Evolutionary conservation across 192 early-diverging fungal species (phyloP), one percentile per base, ranked within the genome.

Genomic region (Obelidium mucronatum): DNA sequence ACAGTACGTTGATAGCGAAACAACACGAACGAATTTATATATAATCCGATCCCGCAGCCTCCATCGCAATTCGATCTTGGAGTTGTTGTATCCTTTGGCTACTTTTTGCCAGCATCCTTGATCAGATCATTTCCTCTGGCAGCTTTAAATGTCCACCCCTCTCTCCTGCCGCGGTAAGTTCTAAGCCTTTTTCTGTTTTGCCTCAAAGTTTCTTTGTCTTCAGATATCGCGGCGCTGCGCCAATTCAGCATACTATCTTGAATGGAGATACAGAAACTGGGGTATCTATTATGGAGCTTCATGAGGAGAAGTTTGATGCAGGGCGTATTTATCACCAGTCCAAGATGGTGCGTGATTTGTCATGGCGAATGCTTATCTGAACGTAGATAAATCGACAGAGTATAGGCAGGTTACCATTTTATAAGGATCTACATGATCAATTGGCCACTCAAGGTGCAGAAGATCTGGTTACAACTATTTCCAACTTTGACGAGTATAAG

Each of bases 41-140:
- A n/a, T n/a, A n/a, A n/a, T n/a, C n/a, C n/a, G n/a, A n/a, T n/a
- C 44, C 8, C 8, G 19, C 44, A 48, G 44, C 44, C 44, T 15
- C 58, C 61, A 64, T n/a, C 44, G n/a, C 60, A 56, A 3, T 96
- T 91, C 77, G 93, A 96, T 80, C 81, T 98, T 40, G 96, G 93
- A 6, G 83, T 96, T 0, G 95, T 96, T n/a, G 93, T 96, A 0
- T 96, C 95, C 0, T 98, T 97, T 87, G 95, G 96, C 4, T 93
- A 91, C 73, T 96, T 97, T 70, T 73, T 98, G 30, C 92, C 96
- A 1, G 59, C 77, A n/a, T 40, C 83, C 33, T 79, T 98, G n/a
- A 90, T 97, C 56, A 68, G 79, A 1, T 67, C 82, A 1, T 94
- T 97, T 75, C 84, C 79, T 4, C 74, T 80, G 35, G 92, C 89